These are phyloP conservation scores for Craterostigma plantagineum DNA, from an alignment of 257 asterid species.

Conservation along the genomic window DNA sequence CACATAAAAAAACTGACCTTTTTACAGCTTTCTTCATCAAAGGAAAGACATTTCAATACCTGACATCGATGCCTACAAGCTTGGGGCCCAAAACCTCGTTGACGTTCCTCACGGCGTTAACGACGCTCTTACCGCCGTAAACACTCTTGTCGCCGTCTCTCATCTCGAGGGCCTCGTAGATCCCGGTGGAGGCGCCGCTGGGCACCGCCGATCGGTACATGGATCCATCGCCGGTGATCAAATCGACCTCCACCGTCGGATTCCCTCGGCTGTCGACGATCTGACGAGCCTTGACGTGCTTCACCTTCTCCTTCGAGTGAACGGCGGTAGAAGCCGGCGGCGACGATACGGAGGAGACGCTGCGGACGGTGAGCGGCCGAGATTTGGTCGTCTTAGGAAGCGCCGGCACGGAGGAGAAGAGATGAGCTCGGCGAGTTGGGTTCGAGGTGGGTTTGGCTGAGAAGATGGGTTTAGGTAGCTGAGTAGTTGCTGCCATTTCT, in stretches of 20 bases:
- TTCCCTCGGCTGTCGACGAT: slow-evolving; percentile 95
- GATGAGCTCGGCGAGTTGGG: background rate
- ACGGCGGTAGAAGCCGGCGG: too few relatives aligned
- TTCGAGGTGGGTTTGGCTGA: background rate
- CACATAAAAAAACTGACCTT: background rate
- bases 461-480: slow-evolving; percentile 1
- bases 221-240: slow-evolving; percentile 51
- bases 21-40: too few relatives aligned
- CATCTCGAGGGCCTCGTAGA: slow-evolving; percentile 90
- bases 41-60: slow-evolving; percentile 42
- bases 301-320: slow-evolving; percentile 16
- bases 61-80: slow-evolving; percentile 81
- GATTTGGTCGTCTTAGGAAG: too few relatives aligned
- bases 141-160: slow-evolving; percentile 79
- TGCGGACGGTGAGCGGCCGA: too few relatives aligned
- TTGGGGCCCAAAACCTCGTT: slow-evolving; percentile 65
- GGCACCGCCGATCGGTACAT: slow-evolving; percentile 92
- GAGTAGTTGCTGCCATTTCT: background rate
- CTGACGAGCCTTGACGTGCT: slow-evolving; percentile 79
- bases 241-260: slow-evolving; percentile 97
- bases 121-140: slow-evolving; percentile 90
- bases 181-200: slow-evolving; percentile 98
- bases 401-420: too few relatives aligned
- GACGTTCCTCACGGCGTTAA: slow-evolving; percentile 65
- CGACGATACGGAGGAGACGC: too few relatives aligned